These are phyloP conservation scores for Colletotrichum tabaci DNA, from an alignment of 2,329 filamentous ascomycete genomes.

Conservation along the genomic window DNA sequence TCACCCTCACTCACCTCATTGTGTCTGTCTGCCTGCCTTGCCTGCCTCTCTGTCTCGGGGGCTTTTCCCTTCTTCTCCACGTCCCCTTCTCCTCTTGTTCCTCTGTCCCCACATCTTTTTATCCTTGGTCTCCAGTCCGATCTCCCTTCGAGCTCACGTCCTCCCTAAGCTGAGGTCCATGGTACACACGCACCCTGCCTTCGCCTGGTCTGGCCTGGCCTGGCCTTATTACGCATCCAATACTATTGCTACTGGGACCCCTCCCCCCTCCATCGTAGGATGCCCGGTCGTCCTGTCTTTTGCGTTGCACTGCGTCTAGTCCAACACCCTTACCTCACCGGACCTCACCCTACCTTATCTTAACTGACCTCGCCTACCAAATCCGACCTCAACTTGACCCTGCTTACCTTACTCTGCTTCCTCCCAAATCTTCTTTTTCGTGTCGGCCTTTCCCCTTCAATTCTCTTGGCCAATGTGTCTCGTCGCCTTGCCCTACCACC, in stretches of 20 bases:
- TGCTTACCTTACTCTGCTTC: slow-evolving; percentile 20
- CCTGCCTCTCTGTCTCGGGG: background rate
- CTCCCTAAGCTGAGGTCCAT: slow-evolving; percentile 5
- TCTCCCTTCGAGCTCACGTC: slow-evolving; percentile 1
- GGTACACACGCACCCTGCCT: slow-evolving; percentile 13
- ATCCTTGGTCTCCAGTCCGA: background rate
- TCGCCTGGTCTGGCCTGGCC: slow-evolving; percentile 7
- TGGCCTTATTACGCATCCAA: slow-evolving; percentile 12
- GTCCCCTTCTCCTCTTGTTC: background rate
- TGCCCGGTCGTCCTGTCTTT: slow-evolving; percentile 30
- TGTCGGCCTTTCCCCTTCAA: background rate
- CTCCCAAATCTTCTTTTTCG: slow-evolving; percentile 9
- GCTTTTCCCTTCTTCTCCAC: background rate
- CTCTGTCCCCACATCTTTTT: slow-evolving; percentile 2
- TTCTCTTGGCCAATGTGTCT: slow-evolving; percentile 19
- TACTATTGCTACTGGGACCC: slow-evolving; percentile 7
- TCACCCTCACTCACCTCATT: background rate
- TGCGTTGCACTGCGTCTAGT: slow-evolving; percentile 31
- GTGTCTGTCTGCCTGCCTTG: background rate
- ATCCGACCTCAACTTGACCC: slow-evolving; percentile 4
- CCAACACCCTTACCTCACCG: slow-evolving; percentile 24
- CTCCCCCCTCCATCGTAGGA: slow-evolving; percentile 22
- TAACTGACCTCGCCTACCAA: slow-evolving; percentile 22
- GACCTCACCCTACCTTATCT: slow-evolving; percentile 15
- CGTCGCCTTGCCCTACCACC: slow-evolving; percentile 8